A percentile compares a stretch with the other conserved stretches of the same genome.
Conservation (phyloP, 805 yeast genomes). For the Scheffersomyces ergatensis region DNA sequence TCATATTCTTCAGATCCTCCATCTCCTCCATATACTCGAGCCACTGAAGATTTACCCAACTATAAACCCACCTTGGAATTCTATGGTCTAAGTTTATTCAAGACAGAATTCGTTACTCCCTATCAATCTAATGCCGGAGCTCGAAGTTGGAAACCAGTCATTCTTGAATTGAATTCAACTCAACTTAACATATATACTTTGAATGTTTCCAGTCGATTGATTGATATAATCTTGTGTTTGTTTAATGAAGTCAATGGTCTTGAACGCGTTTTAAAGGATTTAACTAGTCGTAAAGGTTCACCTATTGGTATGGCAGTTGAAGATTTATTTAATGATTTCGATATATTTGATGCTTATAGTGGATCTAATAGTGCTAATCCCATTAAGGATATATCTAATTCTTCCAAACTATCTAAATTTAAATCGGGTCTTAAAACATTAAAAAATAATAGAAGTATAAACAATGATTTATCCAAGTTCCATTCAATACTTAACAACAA, state of each 20-base stretch:
- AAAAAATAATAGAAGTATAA: slow-evolving; percentile 10
- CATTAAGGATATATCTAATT: background rate
- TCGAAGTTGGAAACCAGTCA: slow-evolving; percentile 34
- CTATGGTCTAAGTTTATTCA: slow-evolving; percentile 31
- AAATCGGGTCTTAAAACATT: slow-evolving; percentile 13
- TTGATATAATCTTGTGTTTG: slow-evolving; percentile 25
- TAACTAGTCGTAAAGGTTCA: slow-evolving; percentile 1
- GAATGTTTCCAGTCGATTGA: slow-evolving; percentile 16
- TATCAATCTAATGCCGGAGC: slow-evolving; percentile 24
- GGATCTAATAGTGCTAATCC: slow-evolving; percentile 8
- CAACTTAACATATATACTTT: slow-evolving; percentile 33
- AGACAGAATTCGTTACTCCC: slow-evolving; percentile 38
- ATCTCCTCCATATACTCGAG: slow-evolving; percentile 19
- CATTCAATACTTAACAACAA: slow-evolving; percentile 23
- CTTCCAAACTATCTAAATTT: slow-evolving; percentile 10
- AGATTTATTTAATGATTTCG: slow-evolving; percentile 6
- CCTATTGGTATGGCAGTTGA: slow-evolving; percentile 2
- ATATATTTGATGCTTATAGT: slow-evolving; percentile 31
- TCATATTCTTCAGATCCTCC: background rate
- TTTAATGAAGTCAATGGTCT: slow-evolving; percentile 23
- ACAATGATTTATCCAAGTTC: slow-evolving; percentile 14
- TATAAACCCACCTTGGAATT: slow-evolving; percentile 30
- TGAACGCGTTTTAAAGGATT: background rate
- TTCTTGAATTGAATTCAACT: slow-evolving; percentile 38
- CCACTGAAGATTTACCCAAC: slow-evolving; percentile 23